phyloP scores from a whole-genome alignment of 2,329 filamentous ascomycete genomes.

The Anisogramma anomala region DNA sequence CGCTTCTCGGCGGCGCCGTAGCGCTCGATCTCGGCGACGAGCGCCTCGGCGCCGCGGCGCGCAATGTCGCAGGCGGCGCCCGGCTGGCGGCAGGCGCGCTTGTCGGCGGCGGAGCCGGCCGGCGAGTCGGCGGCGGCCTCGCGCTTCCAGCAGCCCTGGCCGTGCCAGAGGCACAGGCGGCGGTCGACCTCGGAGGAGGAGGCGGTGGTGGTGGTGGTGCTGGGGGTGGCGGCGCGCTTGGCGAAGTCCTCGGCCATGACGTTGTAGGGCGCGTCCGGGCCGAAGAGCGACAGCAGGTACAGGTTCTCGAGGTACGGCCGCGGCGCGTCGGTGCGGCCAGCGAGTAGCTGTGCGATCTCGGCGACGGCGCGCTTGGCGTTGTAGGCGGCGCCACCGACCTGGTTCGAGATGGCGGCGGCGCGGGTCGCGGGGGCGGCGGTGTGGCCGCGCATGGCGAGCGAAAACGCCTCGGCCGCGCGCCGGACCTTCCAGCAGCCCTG shows the following conservation, averaged over 20 bases:
- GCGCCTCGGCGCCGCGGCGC: constrained; percentile 28
- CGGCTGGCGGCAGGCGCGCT: constrained; percentile 26
- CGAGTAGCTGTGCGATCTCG: constrained; percentile 28
- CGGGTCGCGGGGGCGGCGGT: constrained; percentile 20
- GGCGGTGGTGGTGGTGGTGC: constrained; percentile 8
- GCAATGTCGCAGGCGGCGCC: constrained; percentile 32
- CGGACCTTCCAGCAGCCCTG: constrained; percentile 33
- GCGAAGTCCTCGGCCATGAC: constrained; percentile 11
- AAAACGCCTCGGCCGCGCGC: constrained; percentile 27
- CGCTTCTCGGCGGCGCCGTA: not conserved
- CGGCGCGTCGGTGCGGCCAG: constrained; percentile 22
- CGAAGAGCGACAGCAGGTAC: constrained; percentile 19
- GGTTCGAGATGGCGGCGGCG: constrained; percentile 22
- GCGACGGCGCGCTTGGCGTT: constrained; percentile 27
- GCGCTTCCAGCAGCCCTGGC: constrained; percentile 3
- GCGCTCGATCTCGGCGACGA: constrained; percentile 22
- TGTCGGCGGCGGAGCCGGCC: constrained; percentile 16
- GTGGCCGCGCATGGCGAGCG: constrained; percentile 19
- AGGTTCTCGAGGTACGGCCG: constrained; percentile 24
- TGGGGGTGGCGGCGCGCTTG: constrained; percentile 15
- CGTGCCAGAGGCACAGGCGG: constrained; percentile 1
- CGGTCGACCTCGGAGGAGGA: constrained; percentile 2
- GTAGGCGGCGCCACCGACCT: constrained; percentile 26
- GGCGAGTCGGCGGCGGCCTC: constrained; percentile 15
- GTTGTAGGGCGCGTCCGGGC: constrained; percentile 11